phyloP scores from a whole-genome alignment of 2,329 filamentous ascomycete species.

The Aphanocladium album region DNA sequence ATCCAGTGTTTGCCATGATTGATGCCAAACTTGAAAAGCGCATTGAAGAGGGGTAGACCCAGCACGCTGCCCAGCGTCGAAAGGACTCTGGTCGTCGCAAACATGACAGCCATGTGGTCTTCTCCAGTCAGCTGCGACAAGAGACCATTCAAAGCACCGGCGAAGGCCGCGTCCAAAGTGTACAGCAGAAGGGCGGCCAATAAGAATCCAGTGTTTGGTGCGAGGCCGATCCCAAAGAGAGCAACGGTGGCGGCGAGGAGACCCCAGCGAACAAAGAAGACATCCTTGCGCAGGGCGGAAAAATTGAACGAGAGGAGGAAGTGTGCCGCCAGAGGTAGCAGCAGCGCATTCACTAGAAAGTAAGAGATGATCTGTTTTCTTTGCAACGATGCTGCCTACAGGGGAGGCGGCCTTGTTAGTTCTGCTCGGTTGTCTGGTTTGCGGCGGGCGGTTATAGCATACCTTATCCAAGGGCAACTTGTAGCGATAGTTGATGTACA shows the following conservation, averaged over 20 bases:
- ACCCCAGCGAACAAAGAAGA: not conserved
- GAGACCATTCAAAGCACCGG: not conserved
- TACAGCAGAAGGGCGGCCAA: not conserved
- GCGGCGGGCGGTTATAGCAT: too few relatives aligned
- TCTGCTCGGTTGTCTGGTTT: not conserved
- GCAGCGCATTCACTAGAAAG: not conserved
- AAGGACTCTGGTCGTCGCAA: not conserved
- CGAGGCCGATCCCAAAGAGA: not conserved
- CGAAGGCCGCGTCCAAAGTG: not conserved
- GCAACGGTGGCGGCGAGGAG: not conserved
- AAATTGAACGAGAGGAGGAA: not conserved
- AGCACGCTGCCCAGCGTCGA: not conserved
- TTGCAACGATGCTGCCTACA: not conserved
- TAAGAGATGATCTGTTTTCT: not conserved
- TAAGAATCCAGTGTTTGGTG: not conserved
- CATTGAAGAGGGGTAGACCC: not conserved
- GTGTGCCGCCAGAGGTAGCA: not conserved
- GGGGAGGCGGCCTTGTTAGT: not conserved
- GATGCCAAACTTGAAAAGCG: not conserved
- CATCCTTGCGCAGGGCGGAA: not conserved
- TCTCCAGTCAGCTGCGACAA: not conserved
- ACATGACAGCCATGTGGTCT: not conserved
- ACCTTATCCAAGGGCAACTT: not conserved
- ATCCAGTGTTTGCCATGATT: not conserved
- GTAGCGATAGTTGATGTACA: not conserved